These are phyloP conservation scores for Albugo laibachii DNA, from an alignment of 352 stramenopile species.

Conservation along the genomic window DNA sequence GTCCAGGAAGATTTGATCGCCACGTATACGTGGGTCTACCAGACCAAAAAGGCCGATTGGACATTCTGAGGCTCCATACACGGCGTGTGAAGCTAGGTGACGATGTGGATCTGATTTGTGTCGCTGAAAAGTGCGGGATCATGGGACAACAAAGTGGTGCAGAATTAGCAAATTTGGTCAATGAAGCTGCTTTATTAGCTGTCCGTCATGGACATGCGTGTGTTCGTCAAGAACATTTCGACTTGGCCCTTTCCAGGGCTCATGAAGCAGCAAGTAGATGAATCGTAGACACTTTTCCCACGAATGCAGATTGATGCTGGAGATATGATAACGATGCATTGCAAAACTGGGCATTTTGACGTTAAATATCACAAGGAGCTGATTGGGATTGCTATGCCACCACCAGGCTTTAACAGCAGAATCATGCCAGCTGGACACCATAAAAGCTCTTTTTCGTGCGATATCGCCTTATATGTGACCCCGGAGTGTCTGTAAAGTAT, in stretches of 20 bases:
- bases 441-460: constrained; percentile 70
- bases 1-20: constrained; percentile 91
- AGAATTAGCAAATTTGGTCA: constrained; percentile 61
- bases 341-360: too few relatives aligned
- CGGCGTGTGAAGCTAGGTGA: constrained; percentile 26
- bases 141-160: constrained; percentile 45
- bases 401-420: constrained; percentile 82
- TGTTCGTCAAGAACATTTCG: constrained; percentile 47
- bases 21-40: constrained; percentile 91
- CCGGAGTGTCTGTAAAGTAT: constrained; percentile 51
- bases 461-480: constrained; percentile 71
- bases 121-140: constrained; percentile 33
- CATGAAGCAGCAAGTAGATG: constrained; percentile 26
- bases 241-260: constrained; percentile 48
- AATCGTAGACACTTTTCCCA: neutral
- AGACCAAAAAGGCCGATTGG: constrained; percentile 78
- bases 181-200: constrained; percentile 61
- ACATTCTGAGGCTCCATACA: constrained; percentile 49
- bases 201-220: constrained; percentile 40
- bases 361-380: neutral
- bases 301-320: neutral
- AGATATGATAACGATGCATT: neutral
- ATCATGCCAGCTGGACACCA: constrained; percentile 73
- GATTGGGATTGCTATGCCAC: constrained; percentile 43
- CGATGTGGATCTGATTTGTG: constrained; percentile 24